Evolutionary conservation across 371 early-diverging fungal genomes (phyloP).

Genomic region (Mortierella sp.): DNA sequence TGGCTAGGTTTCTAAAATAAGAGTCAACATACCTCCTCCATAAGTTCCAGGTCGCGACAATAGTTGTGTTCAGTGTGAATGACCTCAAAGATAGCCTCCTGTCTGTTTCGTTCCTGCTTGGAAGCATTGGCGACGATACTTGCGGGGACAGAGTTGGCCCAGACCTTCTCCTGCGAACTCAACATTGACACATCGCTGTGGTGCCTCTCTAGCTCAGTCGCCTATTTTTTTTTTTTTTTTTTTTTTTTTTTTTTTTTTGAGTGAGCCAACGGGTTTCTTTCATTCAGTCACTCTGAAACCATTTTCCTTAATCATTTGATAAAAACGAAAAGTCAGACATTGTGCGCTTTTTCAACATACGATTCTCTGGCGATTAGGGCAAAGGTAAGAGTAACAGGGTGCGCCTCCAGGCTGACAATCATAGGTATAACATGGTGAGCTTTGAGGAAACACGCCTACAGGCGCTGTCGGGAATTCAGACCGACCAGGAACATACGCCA

Average conservation of each 20-base stretch:
- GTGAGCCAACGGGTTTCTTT: too few relatives aligned
- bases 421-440: slow-evolving; percentile 33
- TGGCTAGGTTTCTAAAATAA: background rate
- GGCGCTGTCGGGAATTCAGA: slow-evolving; percentile 42
- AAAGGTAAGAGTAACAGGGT: slow-evolving; percentile 47
- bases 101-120: slow-evolving; percentile 82
- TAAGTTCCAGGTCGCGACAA: slow-evolving; percentile 80
- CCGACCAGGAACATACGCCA: slow-evolving; percentile 36
- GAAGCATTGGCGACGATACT: slow-evolving; percentile 78
- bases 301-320: too few relatives aligned
- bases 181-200: slow-evolving; percentile 38
- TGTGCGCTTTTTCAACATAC: slow-evolving; percentile 39
- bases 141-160: slow-evolving; percentile 72
- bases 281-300: too few relatives aligned
- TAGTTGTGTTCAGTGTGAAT: slow-evolving; percentile 91
- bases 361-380: slow-evolving; percentile 40
- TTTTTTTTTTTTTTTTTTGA: too few relatives aligned
- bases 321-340: too few relatives aligned
- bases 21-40: slow-evolving; percentile 68
- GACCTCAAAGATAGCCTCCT: slow-evolving; percentile 93
- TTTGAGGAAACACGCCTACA: slow-evolving; percentile 43
- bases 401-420: slow-evolving; percentile 37
- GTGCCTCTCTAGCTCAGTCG: slow-evolving; percentile 24
- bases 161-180: slow-evolving; percentile 57
- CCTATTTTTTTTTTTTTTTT: slow-evolving; percentile 19